These are phyloP conservation scores for Fusarium oligoseptatum DNA, from an alignment of 2,329 filamentous ascomycete species.

Conservation along the genomic window DNA sequence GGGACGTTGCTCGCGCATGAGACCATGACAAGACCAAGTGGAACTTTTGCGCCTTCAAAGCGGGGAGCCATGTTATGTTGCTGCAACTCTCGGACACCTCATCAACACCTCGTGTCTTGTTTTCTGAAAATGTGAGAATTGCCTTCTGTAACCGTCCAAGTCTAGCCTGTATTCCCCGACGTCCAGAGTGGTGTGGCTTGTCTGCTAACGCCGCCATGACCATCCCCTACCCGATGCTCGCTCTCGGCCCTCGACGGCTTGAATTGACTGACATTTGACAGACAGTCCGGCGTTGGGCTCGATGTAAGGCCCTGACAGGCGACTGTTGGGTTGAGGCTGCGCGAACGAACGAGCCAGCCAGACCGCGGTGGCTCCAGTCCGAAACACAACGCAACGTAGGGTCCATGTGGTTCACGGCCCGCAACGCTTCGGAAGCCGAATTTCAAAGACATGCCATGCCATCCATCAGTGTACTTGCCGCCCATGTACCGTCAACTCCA, in stretches of 20 bases:
- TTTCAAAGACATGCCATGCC: constrained; percentile 4
- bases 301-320: constrained; percentile 15
- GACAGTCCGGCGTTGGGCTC: constrained; percentile 9
- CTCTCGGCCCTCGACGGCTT: constrained; percentile 29
- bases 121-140: constrained; percentile 8
- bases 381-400: constrained; percentile 11
- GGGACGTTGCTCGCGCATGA: constrained; percentile 28
- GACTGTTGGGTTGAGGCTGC: constrained; percentile 26
- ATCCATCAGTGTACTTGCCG: constrained; percentile 9
- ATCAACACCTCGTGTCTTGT: constrained; percentile 8
- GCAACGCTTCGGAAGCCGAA: constrained; percentile 24
- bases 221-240: not conserved
- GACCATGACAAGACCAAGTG: constrained; percentile 22
- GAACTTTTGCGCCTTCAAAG: constrained; percentile 38
- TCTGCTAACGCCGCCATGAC: constrained; percentile 20
- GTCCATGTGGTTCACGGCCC: constrained; percentile 10
- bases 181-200: constrained; percentile 35
- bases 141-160: constrained; percentile 39
- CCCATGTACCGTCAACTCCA: constrained; percentile 25
- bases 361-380: constrained; percentile 23
- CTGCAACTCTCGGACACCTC: constrained; percentile 20
- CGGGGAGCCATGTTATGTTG: constrained; percentile 32
- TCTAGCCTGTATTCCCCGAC: constrained; percentile 2
- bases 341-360: constrained; percentile 23
- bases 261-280: not conserved